Evolutionary conservation across 2,329 filamentous ascomycete species (phyloP).

Genomic region (Microcyclosporella mali): DNA sequence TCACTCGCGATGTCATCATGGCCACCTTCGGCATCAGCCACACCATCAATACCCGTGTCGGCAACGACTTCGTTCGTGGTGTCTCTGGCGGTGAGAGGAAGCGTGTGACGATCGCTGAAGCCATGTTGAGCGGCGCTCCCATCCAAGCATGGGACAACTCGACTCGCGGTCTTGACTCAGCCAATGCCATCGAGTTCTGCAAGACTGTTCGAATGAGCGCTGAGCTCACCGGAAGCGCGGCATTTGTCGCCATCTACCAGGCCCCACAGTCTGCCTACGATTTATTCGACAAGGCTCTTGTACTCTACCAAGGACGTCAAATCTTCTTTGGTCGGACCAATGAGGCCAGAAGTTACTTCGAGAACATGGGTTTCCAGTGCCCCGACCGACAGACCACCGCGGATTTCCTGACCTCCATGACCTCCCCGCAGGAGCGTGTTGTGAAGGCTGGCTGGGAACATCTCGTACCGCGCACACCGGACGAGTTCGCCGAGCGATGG

Average conservation of each 20-base stretch:
- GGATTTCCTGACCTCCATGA: constrained; percentile 74
- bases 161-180: constrained; percentile 66
- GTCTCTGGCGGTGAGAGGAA: constrained; percentile 71
- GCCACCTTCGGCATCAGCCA: constrained; percentile 69
- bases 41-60: constrained; percentile 65
- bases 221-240: constrained; percentile 60
- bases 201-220: constrained; percentile 63
- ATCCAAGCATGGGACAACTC: constrained; percentile 72
- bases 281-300: constrained; percentile 61
- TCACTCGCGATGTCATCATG: constrained; percentile 67
- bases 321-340: constrained; percentile 63
- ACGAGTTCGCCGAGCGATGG: constrained; percentile 49
- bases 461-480: constrained; percentile 43
- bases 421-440: constrained; percentile 44
- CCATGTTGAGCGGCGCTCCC: constrained; percentile 57
- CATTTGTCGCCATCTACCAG: constrained; percentile 69
- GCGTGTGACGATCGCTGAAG: constrained; percentile 76
- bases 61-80: constrained; percentile 69
- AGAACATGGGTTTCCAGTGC: constrained; percentile 65
- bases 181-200: constrained; percentile 70
- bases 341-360: constrained; percentile 62
- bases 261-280: constrained; percentile 64
- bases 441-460: constrained; percentile 40
- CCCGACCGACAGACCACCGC: constrained; percentile 65
- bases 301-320: constrained; percentile 63